These are phyloP conservation scores for Aspergillus pseudonomiae DNA, from an alignment of 2,329 filamentous ascomycete species.

Conservation along the genomic window DNA sequence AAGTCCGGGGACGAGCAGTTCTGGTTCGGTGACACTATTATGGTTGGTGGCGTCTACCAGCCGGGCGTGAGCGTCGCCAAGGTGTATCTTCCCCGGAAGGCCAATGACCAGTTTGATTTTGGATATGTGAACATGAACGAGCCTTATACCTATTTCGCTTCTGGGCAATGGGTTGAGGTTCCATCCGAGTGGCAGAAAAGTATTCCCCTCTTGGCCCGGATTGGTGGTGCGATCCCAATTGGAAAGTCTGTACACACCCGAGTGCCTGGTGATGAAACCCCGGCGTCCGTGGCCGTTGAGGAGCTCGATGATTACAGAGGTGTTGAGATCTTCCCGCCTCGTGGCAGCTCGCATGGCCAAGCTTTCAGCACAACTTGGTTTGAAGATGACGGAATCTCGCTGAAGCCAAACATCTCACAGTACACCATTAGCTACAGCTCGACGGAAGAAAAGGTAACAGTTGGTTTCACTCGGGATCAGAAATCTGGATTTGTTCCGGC, in stretches of 20 bases:
- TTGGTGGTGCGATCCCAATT: conserved; percentile 58
- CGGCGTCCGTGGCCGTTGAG: conserved; percentile 43
- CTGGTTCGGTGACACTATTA: conserved; percentile 69
- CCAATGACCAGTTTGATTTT: conserved; percentile 47
- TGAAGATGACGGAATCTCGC: conserved; percentile 61
- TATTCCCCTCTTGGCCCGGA: conserved; percentile 59
- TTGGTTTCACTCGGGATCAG: conserved; percentile 46
- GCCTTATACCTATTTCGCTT: conserved; percentile 60
- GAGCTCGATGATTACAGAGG: conserved; percentile 59
- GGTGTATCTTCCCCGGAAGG: conserved; percentile 63
- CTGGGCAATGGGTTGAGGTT: conserved; percentile 59
- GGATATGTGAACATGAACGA: conserved; percentile 67
- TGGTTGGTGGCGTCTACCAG: conserved; percentile 70
- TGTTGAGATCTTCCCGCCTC: conserved; percentile 61
- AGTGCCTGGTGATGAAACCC: conserved; percentile 54
- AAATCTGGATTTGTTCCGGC: conserved; percentile 49
- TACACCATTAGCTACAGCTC: conserved; percentile 51
- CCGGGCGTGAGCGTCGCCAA: conserved; percentile 56
- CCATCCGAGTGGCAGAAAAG: conserved; percentile 55
- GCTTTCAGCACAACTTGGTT: conserved; percentile 53
- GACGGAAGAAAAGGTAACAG: conserved; percentile 47
- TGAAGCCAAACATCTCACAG: conserved; percentile 42
- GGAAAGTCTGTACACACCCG: conserved; percentile 56
- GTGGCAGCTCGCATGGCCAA: conserved; percentile 41
- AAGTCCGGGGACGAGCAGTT: conserved; percentile 70